Conservation (phyloP, 805 yeast genomes). For the Sungouiella blattae region DNA sequence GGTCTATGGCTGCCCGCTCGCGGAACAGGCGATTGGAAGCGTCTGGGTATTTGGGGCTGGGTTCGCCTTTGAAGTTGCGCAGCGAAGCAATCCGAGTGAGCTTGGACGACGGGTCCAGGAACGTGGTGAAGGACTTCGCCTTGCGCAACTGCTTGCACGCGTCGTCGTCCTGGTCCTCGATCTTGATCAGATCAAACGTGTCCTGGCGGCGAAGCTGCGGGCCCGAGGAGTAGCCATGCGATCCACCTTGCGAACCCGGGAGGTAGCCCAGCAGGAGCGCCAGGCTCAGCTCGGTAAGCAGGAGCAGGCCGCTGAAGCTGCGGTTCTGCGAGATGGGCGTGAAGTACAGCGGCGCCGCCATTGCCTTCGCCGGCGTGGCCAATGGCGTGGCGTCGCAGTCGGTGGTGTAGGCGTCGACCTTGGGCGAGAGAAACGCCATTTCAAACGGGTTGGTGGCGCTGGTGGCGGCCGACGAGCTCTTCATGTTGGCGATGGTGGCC, state of each 20-base stretch:
- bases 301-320: conserved; percentile 14
- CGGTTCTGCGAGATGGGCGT: conserved; percentile 13
- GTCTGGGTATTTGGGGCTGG: not conserved
- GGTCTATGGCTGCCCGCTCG: conserved; percentile 11
- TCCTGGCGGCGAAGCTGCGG: conserved; percentile 16
- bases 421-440: conserved; percentile 9
- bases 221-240: not conserved
- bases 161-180: conserved; percentile 41
- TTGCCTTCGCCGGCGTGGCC: conserved; percentile 11
- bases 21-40: not conserved
- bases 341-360: conserved; percentile 10
- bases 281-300: not conserved
- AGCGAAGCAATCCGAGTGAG: not conserved
- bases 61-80: not conserved
- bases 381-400: conserved; percentile 15
- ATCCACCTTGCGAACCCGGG: not conserved
- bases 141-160: conserved; percentile 39
- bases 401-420: conserved; percentile 5
- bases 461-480: conserved; percentile 8
- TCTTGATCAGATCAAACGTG: conserved; percentile 28
- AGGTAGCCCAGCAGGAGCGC: not conserved
- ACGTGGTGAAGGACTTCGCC: conserved; percentile 28
- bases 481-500: conserved; percentile 15
- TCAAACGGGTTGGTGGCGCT: conserved; percentile 12
- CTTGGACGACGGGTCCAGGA: no score